phyloP scores from a whole-genome alignment of 805 yeast genomes.

The Hanseniaspora singularis region DNA sequence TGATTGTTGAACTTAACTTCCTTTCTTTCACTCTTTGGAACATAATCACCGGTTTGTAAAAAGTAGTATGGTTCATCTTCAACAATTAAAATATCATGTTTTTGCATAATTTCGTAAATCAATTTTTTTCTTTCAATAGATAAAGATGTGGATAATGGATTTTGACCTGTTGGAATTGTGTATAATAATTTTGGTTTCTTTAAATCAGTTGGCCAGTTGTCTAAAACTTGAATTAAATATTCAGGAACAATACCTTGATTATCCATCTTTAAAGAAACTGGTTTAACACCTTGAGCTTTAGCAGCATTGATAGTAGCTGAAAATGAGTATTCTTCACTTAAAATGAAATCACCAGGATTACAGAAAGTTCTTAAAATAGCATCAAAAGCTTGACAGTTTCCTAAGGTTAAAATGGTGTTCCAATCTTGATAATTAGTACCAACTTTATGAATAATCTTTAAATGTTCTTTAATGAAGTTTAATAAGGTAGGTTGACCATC shows the following conservation, averaged over 20 bases:
- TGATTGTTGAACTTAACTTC: conserved; percentile 31
- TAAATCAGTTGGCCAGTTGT: conserved; percentile 51
- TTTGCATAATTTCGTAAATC: conserved; percentile 65
- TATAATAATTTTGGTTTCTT: conserved; percentile 77
- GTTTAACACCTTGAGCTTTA: conserved; percentile 53
- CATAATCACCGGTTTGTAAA: conserved; percentile 80
- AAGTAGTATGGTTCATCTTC: conserved; percentile 98
- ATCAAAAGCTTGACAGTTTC: conserved; percentile 85
- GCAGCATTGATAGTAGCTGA: conserved; percentile 78
- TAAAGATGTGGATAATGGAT: conserved; percentile 89
- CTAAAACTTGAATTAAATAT: conserved; percentile 47
- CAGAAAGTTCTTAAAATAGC: conserved; percentile 66
- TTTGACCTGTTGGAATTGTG: conserved; percentile 93
- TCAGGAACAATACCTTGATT: conserved; percentile 67
- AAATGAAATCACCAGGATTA: conserved; percentile 63
- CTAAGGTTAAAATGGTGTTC: conserved; percentile 60
- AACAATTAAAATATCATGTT: conserved; percentile 73
- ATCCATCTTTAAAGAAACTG: conserved; percentile 70
- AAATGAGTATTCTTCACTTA: conserved; percentile 74
- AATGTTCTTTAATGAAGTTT: conserved; percentile 64
- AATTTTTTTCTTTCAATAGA: conserved; percentile 62
- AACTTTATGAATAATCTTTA: conserved; percentile 36
- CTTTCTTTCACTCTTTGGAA: conserved; percentile 31
- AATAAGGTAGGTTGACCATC: conserved; percentile 67
- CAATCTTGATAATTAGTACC: conserved; percentile 46